Evolutionary conservation across 352 stramenopile genomes (phyloP).

Genomic region (Phytophthora ohioensis): DNA sequence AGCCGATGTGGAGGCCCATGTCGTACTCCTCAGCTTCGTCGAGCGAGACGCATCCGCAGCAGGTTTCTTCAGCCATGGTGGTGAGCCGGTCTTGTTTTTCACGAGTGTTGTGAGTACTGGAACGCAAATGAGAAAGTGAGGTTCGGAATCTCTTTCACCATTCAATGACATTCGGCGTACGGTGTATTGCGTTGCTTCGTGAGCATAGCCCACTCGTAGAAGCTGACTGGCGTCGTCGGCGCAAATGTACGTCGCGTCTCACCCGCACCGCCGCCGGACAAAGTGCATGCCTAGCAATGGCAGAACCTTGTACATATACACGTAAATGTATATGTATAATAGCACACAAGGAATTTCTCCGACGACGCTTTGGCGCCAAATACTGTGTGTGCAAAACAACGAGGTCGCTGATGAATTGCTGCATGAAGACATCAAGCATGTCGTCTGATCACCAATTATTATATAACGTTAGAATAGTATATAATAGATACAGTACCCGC

Average conservation of each 20-base stretch:
- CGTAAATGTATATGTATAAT: neutral
- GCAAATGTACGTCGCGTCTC: conserved; percentile 3
- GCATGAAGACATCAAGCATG: no score
- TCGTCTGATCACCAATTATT: no score
- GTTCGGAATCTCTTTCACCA: neutral
- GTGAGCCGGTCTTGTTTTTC: neutral
- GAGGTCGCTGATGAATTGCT: no score
- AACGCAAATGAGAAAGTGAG: conserved; percentile 16
- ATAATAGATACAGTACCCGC: no score
- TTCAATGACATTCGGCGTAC: neutral
- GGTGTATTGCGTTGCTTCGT: neutral
- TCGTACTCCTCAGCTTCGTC: conserved; percentile 51
- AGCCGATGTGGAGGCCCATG: conserved; percentile 54
- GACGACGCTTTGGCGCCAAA: neutral
- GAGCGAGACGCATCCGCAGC: conserved; percentile 51
- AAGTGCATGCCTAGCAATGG: conserved; percentile 1
- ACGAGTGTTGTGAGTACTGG: conserved; percentile 28
- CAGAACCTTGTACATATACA: neutral
- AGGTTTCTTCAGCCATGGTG: conserved; percentile 46
- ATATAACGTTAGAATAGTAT: no score
- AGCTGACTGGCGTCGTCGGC: conserved; percentile 7
- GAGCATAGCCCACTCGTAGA: conserved; percentile 5
- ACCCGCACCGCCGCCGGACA: conserved; percentile 9
- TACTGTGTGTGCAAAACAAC: no score
- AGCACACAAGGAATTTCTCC: neutral